A percentile compares a stretch with the other conserved stretches of the same genome.
phyloP scores from a whole-genome alignment of 1,284 basidiomycete species.

The Phenoliferia sp. region DNA sequence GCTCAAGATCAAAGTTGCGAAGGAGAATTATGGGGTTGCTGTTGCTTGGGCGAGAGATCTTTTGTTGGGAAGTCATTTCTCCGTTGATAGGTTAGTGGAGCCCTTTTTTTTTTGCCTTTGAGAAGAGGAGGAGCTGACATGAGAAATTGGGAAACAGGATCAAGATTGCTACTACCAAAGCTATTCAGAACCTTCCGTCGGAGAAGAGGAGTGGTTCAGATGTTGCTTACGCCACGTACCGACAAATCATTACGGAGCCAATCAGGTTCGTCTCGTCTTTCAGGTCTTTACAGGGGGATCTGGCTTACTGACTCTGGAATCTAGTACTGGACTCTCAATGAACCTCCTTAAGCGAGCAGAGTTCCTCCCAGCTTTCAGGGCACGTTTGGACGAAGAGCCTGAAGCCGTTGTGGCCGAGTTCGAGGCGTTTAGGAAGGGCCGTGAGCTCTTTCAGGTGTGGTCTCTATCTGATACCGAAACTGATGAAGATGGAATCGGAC shows the following conservation, averaged over 20 bases:
- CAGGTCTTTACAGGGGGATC: neutral
- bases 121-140: neutral
- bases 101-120: neutral
- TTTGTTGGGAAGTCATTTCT: slow-evolving; percentile 75
- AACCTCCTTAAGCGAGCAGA: slow-evolving; percentile 70
- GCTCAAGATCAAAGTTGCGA: slow-evolving; percentile 79
- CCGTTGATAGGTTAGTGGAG: slow-evolving; percentile 64
- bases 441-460: slow-evolving; percentile 45
- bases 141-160: slow-evolving; percentile 51
- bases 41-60: slow-evolving; percentile 86
- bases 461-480: neutral
- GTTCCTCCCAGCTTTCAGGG: slow-evolving; percentile 69
- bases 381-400: slow-evolving; percentile 69
- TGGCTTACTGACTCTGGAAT: neutral
- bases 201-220: slow-evolving; percentile 84
- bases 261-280: slow-evolving; percentile 36
- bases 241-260: slow-evolving; percentile 52
- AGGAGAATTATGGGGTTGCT: slow-evolving; percentile 70
- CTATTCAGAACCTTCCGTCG: slow-evolving; percentile 86
- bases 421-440: slow-evolving; percentile 60
- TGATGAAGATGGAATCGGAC: neutral
- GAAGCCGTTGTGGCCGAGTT: slow-evolving; percentile 66
- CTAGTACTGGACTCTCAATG: slow-evolving; percentile 68
- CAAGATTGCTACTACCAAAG: slow-evolving; percentile 79
- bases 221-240: slow-evolving; percentile 69